A percentile compares a stretch with the other conserved stretches of the same genome.
phyloP scores from a whole-genome alignment of 768 basidiomycete genomes.

The Pleurotus tuber-regium region DNA sequence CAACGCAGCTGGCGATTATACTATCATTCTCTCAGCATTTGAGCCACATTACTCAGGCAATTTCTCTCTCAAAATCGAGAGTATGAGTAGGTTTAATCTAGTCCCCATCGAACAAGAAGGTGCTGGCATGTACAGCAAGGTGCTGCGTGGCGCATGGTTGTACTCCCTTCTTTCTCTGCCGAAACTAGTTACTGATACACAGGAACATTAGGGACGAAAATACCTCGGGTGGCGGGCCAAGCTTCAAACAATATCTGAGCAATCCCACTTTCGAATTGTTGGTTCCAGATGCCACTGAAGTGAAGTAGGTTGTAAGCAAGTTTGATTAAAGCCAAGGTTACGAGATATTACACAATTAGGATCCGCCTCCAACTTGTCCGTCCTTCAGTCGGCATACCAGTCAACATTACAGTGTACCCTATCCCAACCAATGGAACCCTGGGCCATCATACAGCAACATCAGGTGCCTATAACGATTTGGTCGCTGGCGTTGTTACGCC shows the following conservation, averaged over 20 bases:
- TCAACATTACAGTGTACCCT: conserved; percentile 63
- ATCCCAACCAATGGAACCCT: conserved; percentile 27
- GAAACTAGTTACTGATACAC: background rate
- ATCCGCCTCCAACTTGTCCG: conserved; percentile 65
- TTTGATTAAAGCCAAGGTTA: background rate
- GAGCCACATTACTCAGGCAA: conserved; percentile 66
- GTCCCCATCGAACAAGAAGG: conserved; percentile 78
- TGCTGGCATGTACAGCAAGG: conserved; percentile 83
- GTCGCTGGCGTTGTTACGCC: conserved; percentile 69
- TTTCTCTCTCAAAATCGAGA: conserved; percentile 64
- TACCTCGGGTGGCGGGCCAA: conserved; percentile 69
- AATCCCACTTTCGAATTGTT: conserved; percentile 72
- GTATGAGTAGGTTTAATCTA: conserved; percentile 60
- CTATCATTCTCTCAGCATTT: conserved; percentile 82
- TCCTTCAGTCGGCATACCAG: conserved; percentile 39
- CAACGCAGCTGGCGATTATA: conserved; percentile 86
- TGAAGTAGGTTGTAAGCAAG: conserved; percentile 45
- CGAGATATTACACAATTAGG: conserved; percentile 31
- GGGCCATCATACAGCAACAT: conserved; percentile 54
- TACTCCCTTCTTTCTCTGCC: conserved; percentile 17
- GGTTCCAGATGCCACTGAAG: conserved; percentile 46
- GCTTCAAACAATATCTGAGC: conserved; percentile 55
- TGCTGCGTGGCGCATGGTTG: conserved; percentile 73
- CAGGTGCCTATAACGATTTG: conserved; percentile 78
- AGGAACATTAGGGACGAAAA: conserved; percentile 41